Percentiles rank a stretch among this genome's conserved stretches.
Conservation (phyloP, 148 eudicot species). For the Fallopia convolvulus region DNA sequence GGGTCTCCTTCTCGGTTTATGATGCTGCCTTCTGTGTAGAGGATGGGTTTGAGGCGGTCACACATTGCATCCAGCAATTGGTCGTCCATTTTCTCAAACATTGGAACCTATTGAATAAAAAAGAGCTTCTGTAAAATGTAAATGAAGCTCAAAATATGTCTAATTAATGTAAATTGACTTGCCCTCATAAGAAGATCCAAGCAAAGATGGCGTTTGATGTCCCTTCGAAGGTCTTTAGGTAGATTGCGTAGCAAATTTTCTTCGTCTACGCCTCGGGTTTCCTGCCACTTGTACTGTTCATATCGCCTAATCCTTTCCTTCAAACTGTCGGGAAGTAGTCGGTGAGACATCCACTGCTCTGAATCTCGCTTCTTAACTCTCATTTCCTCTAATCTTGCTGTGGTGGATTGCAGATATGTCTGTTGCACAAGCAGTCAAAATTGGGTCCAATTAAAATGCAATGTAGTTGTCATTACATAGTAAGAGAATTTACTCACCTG, state of each 20-base stretch:
- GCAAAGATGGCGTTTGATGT: conserved; percentile 94
- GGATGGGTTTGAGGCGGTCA: conserved; percentile 72
- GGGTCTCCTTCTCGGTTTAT: conserved; percentile 87
- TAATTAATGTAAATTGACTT: conserved; percentile 16
- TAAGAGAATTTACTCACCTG: conserved; percentile 44
- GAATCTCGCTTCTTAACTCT: conserved; percentile 86
- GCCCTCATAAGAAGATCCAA: conserved; percentile 69
- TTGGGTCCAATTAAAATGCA: background rate
- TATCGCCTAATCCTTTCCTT: conserved; percentile 85
- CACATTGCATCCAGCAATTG: conserved; percentile 84
- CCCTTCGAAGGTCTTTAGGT: conserved; percentile 92
- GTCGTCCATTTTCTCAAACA: conserved; percentile 90
- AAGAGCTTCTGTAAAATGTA: conserved; percentile 35
- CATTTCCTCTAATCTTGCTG: conserved; percentile 85
- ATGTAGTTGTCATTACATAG: background rate
- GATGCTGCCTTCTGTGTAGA: conserved; percentile 69
- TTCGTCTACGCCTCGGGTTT: conserved; percentile 91
- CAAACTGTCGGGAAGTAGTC: conserved; percentile 69
- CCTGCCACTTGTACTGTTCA: conserved; percentile 94
- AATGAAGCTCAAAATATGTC: background rate
- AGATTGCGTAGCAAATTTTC: conserved; percentile 66
- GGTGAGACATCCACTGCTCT: conserved; percentile 96
- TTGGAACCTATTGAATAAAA: conserved; percentile 48
- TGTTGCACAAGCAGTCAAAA: conserved; percentile 46
- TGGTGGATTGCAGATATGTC: conserved; percentile 94